Conservation (phyloP, 1,139 yeast genomes). For the Taphrina deformans region DNA sequence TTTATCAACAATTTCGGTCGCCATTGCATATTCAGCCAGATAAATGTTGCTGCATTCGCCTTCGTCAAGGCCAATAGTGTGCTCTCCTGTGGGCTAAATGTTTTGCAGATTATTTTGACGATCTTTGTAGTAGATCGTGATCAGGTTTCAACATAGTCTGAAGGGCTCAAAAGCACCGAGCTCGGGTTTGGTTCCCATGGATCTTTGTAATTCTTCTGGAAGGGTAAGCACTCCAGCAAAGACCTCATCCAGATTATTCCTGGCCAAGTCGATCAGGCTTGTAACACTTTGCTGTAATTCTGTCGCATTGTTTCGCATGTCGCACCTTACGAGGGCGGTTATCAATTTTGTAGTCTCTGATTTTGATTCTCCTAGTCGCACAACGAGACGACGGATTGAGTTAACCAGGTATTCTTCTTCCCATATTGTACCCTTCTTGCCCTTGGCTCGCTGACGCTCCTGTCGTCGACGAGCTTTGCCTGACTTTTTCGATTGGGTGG, state of each 20-base stretch:
- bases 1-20: too few species aligned
- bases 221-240: constrained; percentile 16
- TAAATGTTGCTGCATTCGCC: too few species aligned
- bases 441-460: constrained; percentile 93
- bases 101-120: too few species aligned
- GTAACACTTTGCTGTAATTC: constrained; percentile 71
- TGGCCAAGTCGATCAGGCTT: constrained; percentile 50
- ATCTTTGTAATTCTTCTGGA: constrained; percentile 22
- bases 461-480: constrained; percentile 92
- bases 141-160: constrained; percentile 1
- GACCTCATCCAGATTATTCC: constrained; percentile 24
- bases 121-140: too few species aligned
- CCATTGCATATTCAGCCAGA: too few species aligned
- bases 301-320: constrained; percentile 74
- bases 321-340: constrained; percentile 73
- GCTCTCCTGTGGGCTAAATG: too few species aligned
- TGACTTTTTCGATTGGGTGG: constrained; percentile 68
- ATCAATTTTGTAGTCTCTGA: constrained; percentile 72
- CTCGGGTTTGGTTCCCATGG: constrained; percentile 20
- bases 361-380: constrained; percentile 72
- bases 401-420: constrained; percentile 92
- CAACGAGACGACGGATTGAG: constrained; percentile 84
- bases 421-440: constrained; percentile 94
- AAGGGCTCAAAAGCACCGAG: constrained; percentile 5
- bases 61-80: too few species aligned